These are phyloP conservation scores for Mortierella sp. DNA, from an alignment of 371 early-diverging fungal species.

Conservation along the genomic window DNA sequence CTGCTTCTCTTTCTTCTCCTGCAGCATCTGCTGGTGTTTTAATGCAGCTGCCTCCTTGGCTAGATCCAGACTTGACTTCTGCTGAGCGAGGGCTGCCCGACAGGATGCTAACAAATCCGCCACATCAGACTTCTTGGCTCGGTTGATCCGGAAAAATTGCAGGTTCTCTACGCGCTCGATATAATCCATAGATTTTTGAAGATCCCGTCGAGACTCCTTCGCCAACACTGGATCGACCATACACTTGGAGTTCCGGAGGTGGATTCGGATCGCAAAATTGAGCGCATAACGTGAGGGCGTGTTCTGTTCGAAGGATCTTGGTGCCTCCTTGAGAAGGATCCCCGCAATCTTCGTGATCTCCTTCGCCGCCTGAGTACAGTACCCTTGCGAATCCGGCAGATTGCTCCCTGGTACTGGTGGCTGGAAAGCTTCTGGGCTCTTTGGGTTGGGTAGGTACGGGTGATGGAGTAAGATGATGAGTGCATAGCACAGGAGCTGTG, in stretches of 20 bases:
- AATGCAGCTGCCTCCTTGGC: slow-evolving; percentile 43
- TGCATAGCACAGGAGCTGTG: slow-evolving; percentile 49
- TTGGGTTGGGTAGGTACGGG: slow-evolving; percentile 48
- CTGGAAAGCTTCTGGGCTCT: slow-evolving; percentile 44
- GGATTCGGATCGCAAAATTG: slow-evolving; percentile 52
- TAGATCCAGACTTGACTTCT: slow-evolving; percentile 40
- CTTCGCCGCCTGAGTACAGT: slow-evolving; percentile 53
- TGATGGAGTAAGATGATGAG: slow-evolving; percentile 51
- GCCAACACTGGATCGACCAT: slow-evolving; percentile 22
- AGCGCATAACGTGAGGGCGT: slow-evolving; percentile 40
- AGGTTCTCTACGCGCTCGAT: slow-evolving; percentile 44
- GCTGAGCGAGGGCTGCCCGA: slow-evolving; percentile 43
- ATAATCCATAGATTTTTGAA: slow-evolving; percentile 52
- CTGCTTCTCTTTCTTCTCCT: slow-evolving; percentile 17
- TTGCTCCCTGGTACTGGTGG: slow-evolving; percentile 6
- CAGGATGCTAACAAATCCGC: slow-evolving; percentile 44
- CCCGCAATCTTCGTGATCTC: slow-evolving; percentile 52
- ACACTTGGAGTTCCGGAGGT: slow-evolving; percentile 51
- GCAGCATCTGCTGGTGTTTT: slow-evolving; percentile 35
- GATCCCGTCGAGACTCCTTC: slow-evolving; percentile 40
- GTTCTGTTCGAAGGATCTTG: slow-evolving; percentile 37
- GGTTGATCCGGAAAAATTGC: slow-evolving; percentile 51
- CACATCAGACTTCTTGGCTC: slow-evolving; percentile 48
- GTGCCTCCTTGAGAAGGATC: slow-evolving; percentile 42
- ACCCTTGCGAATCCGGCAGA: slow-evolving; percentile 49